Conservation (phyloP, 2,329 filamentous ascomycete species). For the Pseudogymnoascus sp. region DNA sequence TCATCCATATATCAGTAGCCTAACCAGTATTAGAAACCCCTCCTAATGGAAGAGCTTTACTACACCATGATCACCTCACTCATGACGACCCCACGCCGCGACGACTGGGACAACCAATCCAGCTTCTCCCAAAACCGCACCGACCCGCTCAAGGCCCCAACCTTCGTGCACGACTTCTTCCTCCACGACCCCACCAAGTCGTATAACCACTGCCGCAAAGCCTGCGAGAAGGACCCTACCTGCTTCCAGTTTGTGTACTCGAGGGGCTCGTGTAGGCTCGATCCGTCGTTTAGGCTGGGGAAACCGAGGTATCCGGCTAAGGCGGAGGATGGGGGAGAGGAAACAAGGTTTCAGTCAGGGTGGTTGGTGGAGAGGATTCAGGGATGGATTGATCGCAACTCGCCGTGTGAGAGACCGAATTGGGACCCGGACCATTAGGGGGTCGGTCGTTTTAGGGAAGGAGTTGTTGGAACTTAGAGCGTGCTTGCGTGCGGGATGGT, state of each 20-base stretch:
- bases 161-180: slow-evolving; percentile 20
- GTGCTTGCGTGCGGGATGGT: too few species aligned
- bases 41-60: slow-evolving; percentile 44
- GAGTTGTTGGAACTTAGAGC: too few species aligned
- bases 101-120: slow-evolving; percentile 47
- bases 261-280: slow-evolving; percentile 16
- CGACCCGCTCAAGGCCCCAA: not conserved
- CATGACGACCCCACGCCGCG: slow-evolving; percentile 33
- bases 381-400: not conserved
- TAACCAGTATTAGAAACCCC: slow-evolving; percentile 29
- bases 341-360: slow-evolving; percentile 12
- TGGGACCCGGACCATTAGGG: not conserved
- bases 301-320: slow-evolving; percentile 8
- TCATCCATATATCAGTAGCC: not conserved
- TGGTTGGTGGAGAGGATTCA: slow-evolving; percentile 11
- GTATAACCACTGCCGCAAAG: slow-evolving; percentile 40
- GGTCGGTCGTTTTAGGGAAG: too few species aligned
- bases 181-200: slow-evolving; percentile 38
- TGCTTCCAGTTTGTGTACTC: slow-evolving; percentile 33
- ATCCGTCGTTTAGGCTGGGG: slow-evolving; percentile 13
- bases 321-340: not conserved
- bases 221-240: slow-evolving; percentile 34
- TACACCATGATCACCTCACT: slow-evolving; percentile 40
- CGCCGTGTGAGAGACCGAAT: not conserved
- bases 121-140: slow-evolving; percentile 40